phyloP scores from a whole-genome alignment of 495 filamentous ascomycete species.

The Filosporella fistucella region DNA sequence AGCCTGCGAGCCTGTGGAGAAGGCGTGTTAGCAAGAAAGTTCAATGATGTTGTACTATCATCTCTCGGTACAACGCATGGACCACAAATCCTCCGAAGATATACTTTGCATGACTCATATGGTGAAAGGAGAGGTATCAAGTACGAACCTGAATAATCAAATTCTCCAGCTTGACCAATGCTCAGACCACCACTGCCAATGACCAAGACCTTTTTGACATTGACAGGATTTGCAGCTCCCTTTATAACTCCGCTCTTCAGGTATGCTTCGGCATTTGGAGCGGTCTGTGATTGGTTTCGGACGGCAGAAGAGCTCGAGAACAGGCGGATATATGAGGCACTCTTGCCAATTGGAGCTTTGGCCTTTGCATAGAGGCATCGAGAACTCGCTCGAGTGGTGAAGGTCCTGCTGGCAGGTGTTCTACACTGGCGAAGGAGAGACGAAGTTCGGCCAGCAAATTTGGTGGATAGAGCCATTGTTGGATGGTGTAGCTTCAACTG shows the following conservation, averaged over 20 bases:
- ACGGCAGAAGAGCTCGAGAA: slow-evolving; percentile 20
- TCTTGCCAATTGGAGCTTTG: slow-evolving; percentile 12
- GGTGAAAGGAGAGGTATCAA: slow-evolving; percentile 6
- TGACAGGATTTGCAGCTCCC: slow-evolving; percentile 51
- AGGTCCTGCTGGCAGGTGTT: slow-evolving; percentile 13
- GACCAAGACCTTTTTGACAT: slow-evolving; percentile 98
- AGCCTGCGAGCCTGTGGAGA: slow-evolving; percentile 75
- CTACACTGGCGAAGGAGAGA: slow-evolving; percentile 20
- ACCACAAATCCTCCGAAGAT: no score
- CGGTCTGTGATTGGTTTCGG: slow-evolving; percentile 44
- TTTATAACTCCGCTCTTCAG: slow-evolving; percentile 80
- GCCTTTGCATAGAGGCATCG: slow-evolving; percentile 16
- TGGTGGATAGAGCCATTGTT: slow-evolving; percentile 21
- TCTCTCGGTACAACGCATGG: no score
- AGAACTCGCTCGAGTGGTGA: slow-evolving; percentile 20
- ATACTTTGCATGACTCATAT: slow-evolving; percentile 24
- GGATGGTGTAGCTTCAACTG: slow-evolving; percentile 11
- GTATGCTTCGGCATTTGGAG: slow-evolving; percentile 84
- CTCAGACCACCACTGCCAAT: slow-evolving; percentile 93
- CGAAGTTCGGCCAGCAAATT: slow-evolving; percentile 16
- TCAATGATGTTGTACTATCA: no score
- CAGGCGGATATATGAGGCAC: slow-evolving; percentile 13
- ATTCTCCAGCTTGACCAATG: slow-evolving; percentile 98
- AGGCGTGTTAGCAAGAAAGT: slow-evolving; percentile 5
- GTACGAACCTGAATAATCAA: slow-evolving; percentile 94